Evolutionary conservation across 495 filamentous ascomycete species (phyloP).

Genomic region (Xylaria bambusicola): DNA sequence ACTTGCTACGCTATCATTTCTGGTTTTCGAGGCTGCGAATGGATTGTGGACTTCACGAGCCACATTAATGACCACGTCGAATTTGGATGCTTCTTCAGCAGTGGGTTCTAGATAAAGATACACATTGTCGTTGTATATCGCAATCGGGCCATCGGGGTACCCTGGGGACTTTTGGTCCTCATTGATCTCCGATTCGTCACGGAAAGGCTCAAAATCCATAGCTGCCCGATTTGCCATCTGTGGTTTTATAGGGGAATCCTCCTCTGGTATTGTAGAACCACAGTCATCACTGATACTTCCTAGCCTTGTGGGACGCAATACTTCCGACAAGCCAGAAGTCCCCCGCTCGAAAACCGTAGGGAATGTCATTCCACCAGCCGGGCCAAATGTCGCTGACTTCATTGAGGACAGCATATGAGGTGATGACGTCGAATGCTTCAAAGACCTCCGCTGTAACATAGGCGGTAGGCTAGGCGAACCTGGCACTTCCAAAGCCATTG

Average conservation of each 20-base stretch:
- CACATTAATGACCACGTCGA: constrained; percentile 94
- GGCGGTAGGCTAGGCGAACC: constrained; percentile 48
- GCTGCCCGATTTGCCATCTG: constrained; percentile 55
- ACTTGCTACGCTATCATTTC: constrained; percentile 24
- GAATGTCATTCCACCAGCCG: constrained; percentile 55
- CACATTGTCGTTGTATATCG: constrained; percentile 91
- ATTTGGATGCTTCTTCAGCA: constrained; percentile 76
- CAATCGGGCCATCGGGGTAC: constrained; percentile 89
- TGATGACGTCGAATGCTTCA: constrained; percentile 59
- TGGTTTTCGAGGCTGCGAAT: constrained; percentile 54
- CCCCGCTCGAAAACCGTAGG: constrained; percentile 51
- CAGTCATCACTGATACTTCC: constrained; percentile 28
- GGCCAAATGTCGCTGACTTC: constrained; percentile 56
- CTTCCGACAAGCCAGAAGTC: constrained; percentile 49
- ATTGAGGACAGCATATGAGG: constrained; percentile 55
- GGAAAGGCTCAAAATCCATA: constrained; percentile 53
- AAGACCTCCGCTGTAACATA: constrained; percentile 53
- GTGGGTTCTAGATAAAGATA: constrained; percentile 91
- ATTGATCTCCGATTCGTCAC: constrained; percentile 52
- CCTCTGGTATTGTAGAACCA: constrained; percentile 63
- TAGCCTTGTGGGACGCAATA: constrained; percentile 47
- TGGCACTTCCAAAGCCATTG: constrained; percentile 44
- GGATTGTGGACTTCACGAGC: constrained; percentile 93
- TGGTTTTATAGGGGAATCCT: constrained; percentile 72
- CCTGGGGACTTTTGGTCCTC: constrained; percentile 84